Percentiles rank a stretch among this genome's conserved stretches.
phyloP scores from a whole-genome alignment of 108 stramenopile genomes.

The Schizochytrium sp. region DNA sequence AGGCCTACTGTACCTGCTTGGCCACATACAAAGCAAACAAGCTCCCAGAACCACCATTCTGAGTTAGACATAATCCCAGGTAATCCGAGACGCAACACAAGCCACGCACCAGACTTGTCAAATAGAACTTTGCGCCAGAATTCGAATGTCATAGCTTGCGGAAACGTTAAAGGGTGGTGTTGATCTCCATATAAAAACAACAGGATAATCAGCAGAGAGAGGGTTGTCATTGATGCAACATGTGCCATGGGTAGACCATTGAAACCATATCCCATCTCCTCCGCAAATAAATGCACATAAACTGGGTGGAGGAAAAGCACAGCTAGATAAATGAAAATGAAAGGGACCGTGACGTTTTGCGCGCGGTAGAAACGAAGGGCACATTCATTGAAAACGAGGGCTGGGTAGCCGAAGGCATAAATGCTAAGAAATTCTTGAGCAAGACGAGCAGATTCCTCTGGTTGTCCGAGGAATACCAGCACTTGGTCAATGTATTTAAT shows the following conservation, averaged over 20 bases:
- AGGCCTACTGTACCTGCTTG: slow-evolving; percentile 5
- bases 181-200: neutral
- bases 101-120: slow-evolving; percentile 37
- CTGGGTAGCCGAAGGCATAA: slow-evolving; percentile 55
- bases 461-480: slow-evolving; percentile 25
- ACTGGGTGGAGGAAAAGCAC: slow-evolving; percentile 28
- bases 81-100: slow-evolving; percentile 10
- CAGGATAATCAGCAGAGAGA: slow-evolving; percentile 11
- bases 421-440: slow-evolving; percentile 47
- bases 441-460: slow-evolving; percentile 7
- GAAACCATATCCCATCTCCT: slow-evolving; percentile 4
- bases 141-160: neutral
- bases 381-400: slow-evolving; percentile 14
- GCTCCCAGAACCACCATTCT: slow-evolving; percentile 59
- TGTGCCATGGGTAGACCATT: slow-evolving; percentile 48
- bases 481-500: slow-evolving; percentile 4
- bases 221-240: neutral
- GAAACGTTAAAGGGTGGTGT: slow-evolving; percentile 33
- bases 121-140: slow-evolving; percentile 12
- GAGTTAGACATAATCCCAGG: slow-evolving; percentile 44
- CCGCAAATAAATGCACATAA: slow-evolving; percentile 32
- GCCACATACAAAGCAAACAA: slow-evolving; percentile 43
- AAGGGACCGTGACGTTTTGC: slow-evolving; percentile 45
- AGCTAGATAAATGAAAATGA: neutral
- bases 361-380: slow-evolving; percentile 44